Evolutionary conservation across 2,329 filamentous ascomycete species (phyloP), one percentile per base, ranked within the genome.

Genomic region (Metarhizium guizhouense): DNA sequence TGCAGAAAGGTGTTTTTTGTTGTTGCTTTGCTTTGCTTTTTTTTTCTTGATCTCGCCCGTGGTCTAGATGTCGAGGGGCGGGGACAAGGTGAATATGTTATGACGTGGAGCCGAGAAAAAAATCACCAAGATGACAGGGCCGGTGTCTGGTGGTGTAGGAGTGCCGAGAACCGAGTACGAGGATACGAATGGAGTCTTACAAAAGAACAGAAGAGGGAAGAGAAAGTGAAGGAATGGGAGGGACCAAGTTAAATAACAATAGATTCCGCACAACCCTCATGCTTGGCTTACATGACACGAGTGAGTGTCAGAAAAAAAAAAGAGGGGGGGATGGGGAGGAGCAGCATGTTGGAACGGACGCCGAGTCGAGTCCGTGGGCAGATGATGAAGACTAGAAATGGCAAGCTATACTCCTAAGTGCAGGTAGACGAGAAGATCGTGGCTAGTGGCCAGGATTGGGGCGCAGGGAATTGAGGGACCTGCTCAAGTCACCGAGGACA

Each of bases 401-500:
- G 8, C 29, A 56, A 51, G 56, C 59, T 61, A 61, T 61, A 58
- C 59, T 61, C 58, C 59, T 60, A 61, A 61, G 59, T 61, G 59
- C 59, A 61, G 59, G 59, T 61, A 53, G 38, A 57, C 45, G 47
- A 53, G 38, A 47, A 56, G 47, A 56, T 45, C 38, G 43, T 49
- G 56, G 53, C 52, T 55, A 36, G 50, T 40, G 56, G 53, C 55
- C 49, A 53, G 58, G 54, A 51, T 30, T 42, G 30, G 34, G 18
- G 50, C 11, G 20, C 36, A 29, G 10, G 5, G 10, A 30, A 30
- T 6, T 8, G 25, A 25, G 25, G 25, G 25, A 25, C 25, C 25
- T 25, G 25, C 25, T 25, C 25, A 25, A 25, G 25, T 25, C 25
- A 48, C 5, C 4, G 45, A n/a, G 10, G 18, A 30, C 25, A 4